Conservation (phyloP, 2,329 filamentous ascomycete genomes). For the Waltergamsia citrina region DNA sequence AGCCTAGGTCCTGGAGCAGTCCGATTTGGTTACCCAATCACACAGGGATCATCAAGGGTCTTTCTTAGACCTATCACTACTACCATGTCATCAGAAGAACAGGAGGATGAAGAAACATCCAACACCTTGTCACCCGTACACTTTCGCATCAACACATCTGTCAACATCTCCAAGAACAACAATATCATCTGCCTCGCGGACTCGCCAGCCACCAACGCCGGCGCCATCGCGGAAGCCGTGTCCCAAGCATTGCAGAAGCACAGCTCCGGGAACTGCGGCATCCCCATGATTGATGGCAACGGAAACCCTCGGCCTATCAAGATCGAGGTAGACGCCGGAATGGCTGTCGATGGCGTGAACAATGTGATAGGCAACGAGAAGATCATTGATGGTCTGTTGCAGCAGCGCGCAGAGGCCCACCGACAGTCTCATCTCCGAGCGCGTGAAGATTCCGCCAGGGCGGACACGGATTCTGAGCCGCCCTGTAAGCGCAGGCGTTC, state of each 20-base stretch:
- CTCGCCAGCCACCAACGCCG: conserved; percentile 27
- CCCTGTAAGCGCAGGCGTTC: conserved; percentile 4
- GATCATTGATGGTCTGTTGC: conserved; percentile 16
- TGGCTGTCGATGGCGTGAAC: conserved; percentile 30
- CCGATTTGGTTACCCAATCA: no score
- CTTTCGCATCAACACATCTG: conserved; percentile 36
- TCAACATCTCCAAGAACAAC: conserved; percentile 34
- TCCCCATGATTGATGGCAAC: conserved; percentile 36
- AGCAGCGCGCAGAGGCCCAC: conserved; percentile 9
- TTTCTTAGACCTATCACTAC: neutral
- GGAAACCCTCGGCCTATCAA: conserved; percentile 29
- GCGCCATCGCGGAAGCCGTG: conserved; percentile 32
- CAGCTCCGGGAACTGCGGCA: conserved; percentile 24
- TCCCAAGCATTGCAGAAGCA: conserved; percentile 32
- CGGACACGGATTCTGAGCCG: neutral
- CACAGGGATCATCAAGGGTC: neutral
- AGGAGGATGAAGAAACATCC: conserved; percentile 10
- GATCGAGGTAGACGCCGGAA: conserved; percentile 33
- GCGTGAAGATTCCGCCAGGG: conserved; percentile 8
- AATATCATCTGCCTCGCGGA: conserved; percentile 36
- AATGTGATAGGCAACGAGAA: conserved; percentile 32
- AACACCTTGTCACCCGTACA: conserved; percentile 25
- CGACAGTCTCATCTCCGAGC: conserved; percentile 9
- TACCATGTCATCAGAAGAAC: neutral
- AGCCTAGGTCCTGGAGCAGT: no score